These are phyloP conservation scores for Plasmopara viticola DNA, from an alignment of 352 stramenopile genomes.

Conservation along the genomic window DNA sequence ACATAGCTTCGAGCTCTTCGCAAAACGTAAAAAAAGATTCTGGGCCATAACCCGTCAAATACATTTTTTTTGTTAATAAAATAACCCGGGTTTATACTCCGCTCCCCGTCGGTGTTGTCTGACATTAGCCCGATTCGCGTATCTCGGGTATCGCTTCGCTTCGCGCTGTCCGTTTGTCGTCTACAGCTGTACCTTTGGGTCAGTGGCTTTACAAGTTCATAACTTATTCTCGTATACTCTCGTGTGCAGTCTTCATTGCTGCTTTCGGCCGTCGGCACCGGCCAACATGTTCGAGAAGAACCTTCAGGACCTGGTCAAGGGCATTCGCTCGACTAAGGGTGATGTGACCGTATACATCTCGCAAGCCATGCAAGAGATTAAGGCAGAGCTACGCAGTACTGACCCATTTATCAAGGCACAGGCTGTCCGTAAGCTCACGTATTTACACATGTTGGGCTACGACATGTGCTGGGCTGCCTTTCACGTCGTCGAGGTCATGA, in stretches of 20 bases:
- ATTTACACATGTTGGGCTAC: constrained; percentile 98
- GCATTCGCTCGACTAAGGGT: constrained; percentile 95
- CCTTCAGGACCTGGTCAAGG: constrained; percentile 97
- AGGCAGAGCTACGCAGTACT: constrained; percentile 94
- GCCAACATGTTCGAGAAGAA: constrained; percentile 96
- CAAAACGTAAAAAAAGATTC: constrained; percentile 14
- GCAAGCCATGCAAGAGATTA: constrained; percentile 96
- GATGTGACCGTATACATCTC: constrained; percentile 96
- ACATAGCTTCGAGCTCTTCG: too few relatives aligned
- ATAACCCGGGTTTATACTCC: constrained; percentile 15
- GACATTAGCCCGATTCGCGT: constrained; percentile 25
- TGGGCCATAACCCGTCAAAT: constrained; percentile 16
- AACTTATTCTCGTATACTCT: not conserved
- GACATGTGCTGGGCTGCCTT: constrained; percentile 98
- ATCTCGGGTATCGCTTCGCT: not conserved
- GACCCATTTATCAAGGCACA: constrained; percentile 97
- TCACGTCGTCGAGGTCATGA: constrained; percentile 98
- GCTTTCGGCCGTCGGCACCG: not conserved
- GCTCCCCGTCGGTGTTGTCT: constrained; percentile 7
- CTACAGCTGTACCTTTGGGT: not conserved
- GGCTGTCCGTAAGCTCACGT: constrained; percentile 96
- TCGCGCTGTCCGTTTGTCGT: not conserved
- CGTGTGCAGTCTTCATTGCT: constrained; percentile 1
- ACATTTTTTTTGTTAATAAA: constrained; percentile 11
- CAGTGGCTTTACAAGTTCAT: not conserved